Evolutionary conservation across 768 basidiomycete genomes (phyloP).

Genomic region (Lyophyllum semitale): DNA sequence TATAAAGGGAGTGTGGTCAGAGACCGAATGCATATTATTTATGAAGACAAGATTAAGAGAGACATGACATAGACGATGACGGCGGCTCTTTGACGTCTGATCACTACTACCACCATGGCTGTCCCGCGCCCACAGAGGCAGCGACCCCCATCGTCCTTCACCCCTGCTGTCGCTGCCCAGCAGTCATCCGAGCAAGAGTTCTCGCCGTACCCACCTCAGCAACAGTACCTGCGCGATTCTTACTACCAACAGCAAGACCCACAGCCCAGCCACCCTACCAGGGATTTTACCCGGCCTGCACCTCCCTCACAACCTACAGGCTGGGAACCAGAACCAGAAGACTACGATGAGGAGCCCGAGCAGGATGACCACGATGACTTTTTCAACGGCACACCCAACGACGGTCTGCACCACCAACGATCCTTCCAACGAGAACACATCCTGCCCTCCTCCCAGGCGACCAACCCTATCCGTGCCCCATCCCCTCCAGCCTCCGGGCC

Average conservation of each 20-base stretch:
- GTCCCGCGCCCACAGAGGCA: slow-evolving; percentile 15
- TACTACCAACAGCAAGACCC: slow-evolving; percentile 6
- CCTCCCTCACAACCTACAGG: not conserved
- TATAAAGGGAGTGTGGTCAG: too few relatives aligned
- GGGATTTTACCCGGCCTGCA: slow-evolving; percentile 7
- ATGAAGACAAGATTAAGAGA: too few relatives aligned
- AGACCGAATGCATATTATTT: too few relatives aligned
- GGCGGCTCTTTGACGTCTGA: not conserved
- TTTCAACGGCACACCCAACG: slow-evolving; percentile 19
- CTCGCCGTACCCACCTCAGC: not conserved
- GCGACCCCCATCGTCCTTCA: slow-evolving; percentile 11
- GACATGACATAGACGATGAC: not conserved
- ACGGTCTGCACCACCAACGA: slow-evolving; percentile 7
- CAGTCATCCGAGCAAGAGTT: slow-evolving; percentile 13
- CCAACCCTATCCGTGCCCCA: slow-evolving; percentile 65
- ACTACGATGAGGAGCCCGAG: slow-evolving; percentile 17
- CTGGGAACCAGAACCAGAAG: slow-evolving; percentile 18
- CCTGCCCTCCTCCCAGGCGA: slow-evolving; percentile 42
- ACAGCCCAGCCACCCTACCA: too few relatives aligned
- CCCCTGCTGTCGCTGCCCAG: slow-evolving; percentile 5
- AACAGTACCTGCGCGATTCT: slow-evolving; percentile 6
- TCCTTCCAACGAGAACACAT: slow-evolving; percentile 15
- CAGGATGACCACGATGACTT: slow-evolving; percentile 24
- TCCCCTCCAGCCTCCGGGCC: slow-evolving; percentile 68
- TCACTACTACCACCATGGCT: slow-evolving; percentile 14